Conservation (phyloP, 768 basidiomycete species). For the Cubamyces lactineus region DNA sequence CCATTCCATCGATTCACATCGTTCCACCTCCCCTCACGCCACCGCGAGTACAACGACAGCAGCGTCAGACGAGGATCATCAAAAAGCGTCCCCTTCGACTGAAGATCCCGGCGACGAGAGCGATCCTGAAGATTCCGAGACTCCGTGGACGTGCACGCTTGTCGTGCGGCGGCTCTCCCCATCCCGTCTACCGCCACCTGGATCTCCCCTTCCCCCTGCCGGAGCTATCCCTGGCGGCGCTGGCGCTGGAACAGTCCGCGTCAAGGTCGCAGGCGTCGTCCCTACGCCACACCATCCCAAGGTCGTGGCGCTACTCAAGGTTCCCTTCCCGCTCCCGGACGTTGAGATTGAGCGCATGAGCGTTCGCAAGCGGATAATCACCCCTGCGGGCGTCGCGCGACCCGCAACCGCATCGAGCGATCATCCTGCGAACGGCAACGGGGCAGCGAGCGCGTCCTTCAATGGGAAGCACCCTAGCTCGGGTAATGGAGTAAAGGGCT, state of each 20-base stretch:
- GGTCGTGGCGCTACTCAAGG: constrained; percentile 87
- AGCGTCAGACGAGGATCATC: constrained; percentile 23
- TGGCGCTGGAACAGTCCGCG: constrained; percentile 31
- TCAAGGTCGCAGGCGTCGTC: constrained; percentile 83
- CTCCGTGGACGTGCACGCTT: constrained; percentile 92
- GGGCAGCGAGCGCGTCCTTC: constrained; percentile 24
- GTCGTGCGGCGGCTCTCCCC: constrained; percentile 53
- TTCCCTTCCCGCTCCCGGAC: constrained; percentile 87
- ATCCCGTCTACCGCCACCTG: constrained; percentile 15
- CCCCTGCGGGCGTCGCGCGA: constrained; percentile 38
- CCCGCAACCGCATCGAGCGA: constrained; percentile 26
- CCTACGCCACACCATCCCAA: constrained; percentile 97
- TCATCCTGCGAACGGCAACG: constrained; percentile 12
- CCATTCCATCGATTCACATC: constrained; percentile 24
- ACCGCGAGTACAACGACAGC: constrained; percentile 21
- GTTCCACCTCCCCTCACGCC: constrained; percentile 29
- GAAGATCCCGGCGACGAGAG: constrained; percentile 75
- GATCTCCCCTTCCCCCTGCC: constrained; percentile 12
- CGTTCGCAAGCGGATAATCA: constrained; percentile 53
- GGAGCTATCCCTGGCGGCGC: constrained; percentile 1
- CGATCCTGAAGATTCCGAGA: constrained; percentile 96
- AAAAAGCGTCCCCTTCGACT: constrained; percentile 8
- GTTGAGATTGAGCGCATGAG: constrained; percentile 68
- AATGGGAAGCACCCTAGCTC: constrained; percentile 30
- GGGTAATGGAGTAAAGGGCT: constrained; percentile 15